phyloP scores from a whole-genome alignment of 73 alveolate genomes.

The Paramecium caudatum region DNA sequence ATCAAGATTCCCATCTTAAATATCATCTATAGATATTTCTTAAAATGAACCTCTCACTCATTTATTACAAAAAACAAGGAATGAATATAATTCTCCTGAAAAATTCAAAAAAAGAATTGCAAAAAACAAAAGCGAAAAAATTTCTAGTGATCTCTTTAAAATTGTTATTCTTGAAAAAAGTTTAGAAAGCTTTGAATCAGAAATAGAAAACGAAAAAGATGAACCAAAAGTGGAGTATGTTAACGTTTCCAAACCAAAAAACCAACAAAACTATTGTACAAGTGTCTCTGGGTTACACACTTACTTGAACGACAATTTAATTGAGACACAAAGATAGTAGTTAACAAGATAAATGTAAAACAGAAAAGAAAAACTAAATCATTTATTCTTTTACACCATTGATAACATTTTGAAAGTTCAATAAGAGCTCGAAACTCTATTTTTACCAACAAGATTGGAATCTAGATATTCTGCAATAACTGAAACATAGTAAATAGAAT shows the following conservation, averaged over 20 bases:
- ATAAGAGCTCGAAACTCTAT: background rate
- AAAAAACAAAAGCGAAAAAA: background rate
- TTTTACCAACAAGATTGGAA: background rate
- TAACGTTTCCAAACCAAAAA: background rate
- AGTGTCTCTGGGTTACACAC: too few species aligned
- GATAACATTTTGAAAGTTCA: background rate
- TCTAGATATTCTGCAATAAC: background rate
- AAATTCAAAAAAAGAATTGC: too few species aligned
- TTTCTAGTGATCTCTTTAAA: too few species aligned
- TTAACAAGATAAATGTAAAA: background rate
- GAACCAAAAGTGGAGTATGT: background rate
- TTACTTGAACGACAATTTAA: background rate
- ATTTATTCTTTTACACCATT: background rate
- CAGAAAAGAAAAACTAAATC: background rate
- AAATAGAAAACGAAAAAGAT: background rate
- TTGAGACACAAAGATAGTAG: background rate
- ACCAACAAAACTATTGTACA: background rate
- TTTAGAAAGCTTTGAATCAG: slow-evolving; percentile 2
- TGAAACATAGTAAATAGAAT: background rate
- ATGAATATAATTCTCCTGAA: too few species aligned
- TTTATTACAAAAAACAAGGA: background rate
- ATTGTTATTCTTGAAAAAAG: background rate
- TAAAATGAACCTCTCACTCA: background rate
- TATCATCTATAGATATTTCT: background rate
- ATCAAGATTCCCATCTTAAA: background rate